A percentile compares a stretch with the other conserved stretches of the same genome.
phyloP scores from a whole-genome alignment of 129 eudicot genomes.

The Saussurea involucrata region DNA sequence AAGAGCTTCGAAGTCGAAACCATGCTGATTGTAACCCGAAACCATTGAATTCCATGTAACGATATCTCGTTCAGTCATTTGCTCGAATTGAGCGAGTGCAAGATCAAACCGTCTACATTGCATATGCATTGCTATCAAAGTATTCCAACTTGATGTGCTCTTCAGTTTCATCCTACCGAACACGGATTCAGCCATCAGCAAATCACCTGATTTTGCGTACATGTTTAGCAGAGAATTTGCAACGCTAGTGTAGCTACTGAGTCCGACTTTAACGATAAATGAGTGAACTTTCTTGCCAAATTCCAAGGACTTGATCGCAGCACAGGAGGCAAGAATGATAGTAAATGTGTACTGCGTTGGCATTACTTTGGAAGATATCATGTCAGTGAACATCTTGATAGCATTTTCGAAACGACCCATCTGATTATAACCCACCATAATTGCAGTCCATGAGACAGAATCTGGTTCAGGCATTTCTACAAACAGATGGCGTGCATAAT shows the following conservation, averaged over 20 bases:
- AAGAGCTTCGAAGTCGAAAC: slow-evolving; percentile 54
- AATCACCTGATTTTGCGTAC: slow-evolving; percentile 76
- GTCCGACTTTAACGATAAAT: slow-evolving; percentile 54
- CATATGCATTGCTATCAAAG: slow-evolving; percentile 64
- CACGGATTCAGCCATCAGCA: slow-evolving; percentile 37
- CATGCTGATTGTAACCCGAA: slow-evolving; percentile 70
- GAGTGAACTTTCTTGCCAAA: slow-evolving; percentile 67
- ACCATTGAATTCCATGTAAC: slow-evolving; percentile 87
- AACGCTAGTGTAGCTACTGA: slow-evolving; percentile 46
- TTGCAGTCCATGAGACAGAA: slow-evolving; percentile 75
- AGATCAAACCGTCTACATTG: slow-evolving; percentile 45
- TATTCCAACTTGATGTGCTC: slow-evolving; percentile 57
- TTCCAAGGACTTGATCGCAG: slow-evolving; percentile 41
- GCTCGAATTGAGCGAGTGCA: slow-evolving; percentile 53
- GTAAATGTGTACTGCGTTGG: slow-evolving; percentile 70
- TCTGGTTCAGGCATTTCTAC: slow-evolving; percentile 62
- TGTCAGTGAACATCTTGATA: slow-evolving; percentile 48
- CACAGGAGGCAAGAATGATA: slow-evolving; percentile 67
- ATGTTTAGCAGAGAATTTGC: slow-evolving; percentile 73
- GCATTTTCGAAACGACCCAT: slow-evolving; percentile 48
- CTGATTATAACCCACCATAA: slow-evolving; percentile 70
- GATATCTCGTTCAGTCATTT: slow-evolving; percentile 56
- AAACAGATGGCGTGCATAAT: slow-evolving; percentile 42
- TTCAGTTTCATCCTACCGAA: slow-evolving; percentile 48
- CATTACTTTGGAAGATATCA: slow-evolving; percentile 36